Evolutionary conservation across 352 stramenopile genomes (phyloP), one percentile per base, ranked within the genome.

Genomic region (Aphanomyces astaci): DNA sequence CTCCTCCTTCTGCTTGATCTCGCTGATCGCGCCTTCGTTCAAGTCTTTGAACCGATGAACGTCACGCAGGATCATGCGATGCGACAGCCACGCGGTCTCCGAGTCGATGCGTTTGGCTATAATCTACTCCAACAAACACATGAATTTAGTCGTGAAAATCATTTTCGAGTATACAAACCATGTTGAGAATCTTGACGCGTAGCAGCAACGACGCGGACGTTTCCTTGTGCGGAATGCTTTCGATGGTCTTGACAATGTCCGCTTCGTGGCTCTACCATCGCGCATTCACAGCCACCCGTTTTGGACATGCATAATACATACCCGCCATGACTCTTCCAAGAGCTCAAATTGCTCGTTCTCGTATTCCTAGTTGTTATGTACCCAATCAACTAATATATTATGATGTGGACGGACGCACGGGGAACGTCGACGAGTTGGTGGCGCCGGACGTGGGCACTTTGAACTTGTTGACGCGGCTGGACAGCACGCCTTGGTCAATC

Each of bases 11-110:
- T 68, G 74, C 49, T 84, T 76, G 46, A 92, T 69, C 24, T 78
- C 78, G 3, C 78, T 78, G 66, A 92, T 85, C 75, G 87, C 73
- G 2, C 79, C 76, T 17, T 84, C 80, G 55, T 87, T 79, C 39
- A 92, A 66, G 53, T 92, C 71, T 39, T 88, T 80, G 55, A 84
- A 89, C 28, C 78, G 74, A n/a, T 78, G 76, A 51, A 89, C 84
- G 39, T 90, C 82, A 48, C 82, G 82, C 77, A 89, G 84, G 71
- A 89, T 90, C 75, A 89, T 82, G 0, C 77, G 79, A 73, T 90
- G 80, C 63, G 82, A 89, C 55, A 89, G 75, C 84, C 84, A 92
- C 64, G 84, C 84, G 1, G 82, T 92, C 74, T 90, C 89, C 11
- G 82, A 75, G 66, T 92, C 84, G 24, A 90, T 82, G 28, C 79